Evolutionary conservation across 257 asterid species (phyloP).

Genomic region (Nicotiana noctiflora): DNA sequence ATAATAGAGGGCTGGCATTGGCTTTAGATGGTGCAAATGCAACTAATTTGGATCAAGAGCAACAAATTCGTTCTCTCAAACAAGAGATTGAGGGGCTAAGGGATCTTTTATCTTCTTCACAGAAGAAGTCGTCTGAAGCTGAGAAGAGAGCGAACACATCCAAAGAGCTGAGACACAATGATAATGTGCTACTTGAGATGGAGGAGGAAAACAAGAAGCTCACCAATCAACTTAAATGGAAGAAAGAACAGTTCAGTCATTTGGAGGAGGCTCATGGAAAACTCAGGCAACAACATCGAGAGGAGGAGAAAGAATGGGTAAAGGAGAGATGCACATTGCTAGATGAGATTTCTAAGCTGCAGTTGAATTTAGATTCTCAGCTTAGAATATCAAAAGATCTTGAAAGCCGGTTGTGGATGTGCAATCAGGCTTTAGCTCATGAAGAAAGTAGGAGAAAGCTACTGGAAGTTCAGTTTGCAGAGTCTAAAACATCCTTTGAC

Average conservation of each 20-base stretch:
- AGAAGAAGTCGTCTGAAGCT: slow-evolving; percentile 12
- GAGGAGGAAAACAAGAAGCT: slow-evolving; percentile 57
- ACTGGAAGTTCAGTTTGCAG: slow-evolving; percentile 52
- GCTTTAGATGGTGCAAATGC: neutral
- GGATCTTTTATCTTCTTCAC: neutral
- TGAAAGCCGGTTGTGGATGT: slow-evolving; percentile 57
- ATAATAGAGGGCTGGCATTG: slow-evolving; percentile 6
- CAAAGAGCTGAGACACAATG: slow-evolving; percentile 42
- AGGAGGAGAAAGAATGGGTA: slow-evolving; percentile 74
- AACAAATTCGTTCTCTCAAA: slow-evolving; percentile 3
- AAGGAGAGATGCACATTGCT: slow-evolving; percentile 52
- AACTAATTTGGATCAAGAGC: slow-evolving; percentile 13
- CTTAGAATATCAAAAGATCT: slow-evolving; percentile 60
- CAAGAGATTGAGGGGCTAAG: slow-evolving; percentile 14
- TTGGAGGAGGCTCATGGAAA: slow-evolving; percentile 73
- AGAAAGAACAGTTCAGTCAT: slow-evolving; percentile 78
- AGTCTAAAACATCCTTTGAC: slow-evolving; percentile 47
- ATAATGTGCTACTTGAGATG: slow-evolving; percentile 36
- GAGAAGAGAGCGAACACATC: slow-evolving; percentile 22
- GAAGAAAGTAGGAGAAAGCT: slow-evolving; percentile 63
- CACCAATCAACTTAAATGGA: slow-evolving; percentile 78
- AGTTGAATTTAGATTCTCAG: slow-evolving; percentile 60
- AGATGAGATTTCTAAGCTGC: slow-evolving; percentile 51
- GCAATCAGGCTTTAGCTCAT: slow-evolving; percentile 75
- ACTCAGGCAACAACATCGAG: slow-evolving; percentile 39